Evolutionary conservation across 768 basidiomycete species (phyloP).

Genomic region (Xerocomellus amylosporus): DNA sequence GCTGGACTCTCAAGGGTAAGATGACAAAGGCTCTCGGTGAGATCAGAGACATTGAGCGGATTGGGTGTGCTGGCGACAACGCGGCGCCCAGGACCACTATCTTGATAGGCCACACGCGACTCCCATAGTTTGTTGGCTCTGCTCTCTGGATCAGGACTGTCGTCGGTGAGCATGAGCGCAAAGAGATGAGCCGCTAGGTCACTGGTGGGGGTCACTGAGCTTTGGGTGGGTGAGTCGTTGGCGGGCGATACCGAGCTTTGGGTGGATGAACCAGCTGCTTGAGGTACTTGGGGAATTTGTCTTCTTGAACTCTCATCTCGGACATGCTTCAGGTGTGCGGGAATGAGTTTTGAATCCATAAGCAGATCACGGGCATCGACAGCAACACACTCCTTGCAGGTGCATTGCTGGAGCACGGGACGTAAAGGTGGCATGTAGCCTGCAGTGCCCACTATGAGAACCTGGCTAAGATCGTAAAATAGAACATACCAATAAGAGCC

Average conservation of each 20-base stretch:
- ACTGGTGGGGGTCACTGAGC: neutral
- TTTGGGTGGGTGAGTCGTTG: neutral
- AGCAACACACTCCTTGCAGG: slow-evolving; percentile 2
- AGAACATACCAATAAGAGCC: no score
- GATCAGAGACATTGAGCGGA: neutral
- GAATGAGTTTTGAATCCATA: slow-evolving; percentile 3
- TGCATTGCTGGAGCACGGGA: neutral
- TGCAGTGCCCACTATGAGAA: no score
- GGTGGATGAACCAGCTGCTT: neutral
- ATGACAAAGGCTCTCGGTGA: neutral
- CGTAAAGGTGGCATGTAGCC: neutral
- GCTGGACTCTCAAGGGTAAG: neutral
- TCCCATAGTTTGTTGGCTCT: neutral
- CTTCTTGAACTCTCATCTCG: neutral
- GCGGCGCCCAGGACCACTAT: neutral
- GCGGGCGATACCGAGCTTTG: no score
- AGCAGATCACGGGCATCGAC: neutral
- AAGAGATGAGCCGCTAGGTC: neutral
- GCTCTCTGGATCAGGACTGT: neutral
- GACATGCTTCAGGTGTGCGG: neutral
- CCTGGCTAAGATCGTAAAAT: no score
- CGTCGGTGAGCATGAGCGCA: neutral
- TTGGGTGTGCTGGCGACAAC: neutral
- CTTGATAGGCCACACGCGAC: no score
- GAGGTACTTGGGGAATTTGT: no score